Conservation (phyloP, 2,329 filamentous ascomycete genomes). For the Talaromyces sp. region DNA sequence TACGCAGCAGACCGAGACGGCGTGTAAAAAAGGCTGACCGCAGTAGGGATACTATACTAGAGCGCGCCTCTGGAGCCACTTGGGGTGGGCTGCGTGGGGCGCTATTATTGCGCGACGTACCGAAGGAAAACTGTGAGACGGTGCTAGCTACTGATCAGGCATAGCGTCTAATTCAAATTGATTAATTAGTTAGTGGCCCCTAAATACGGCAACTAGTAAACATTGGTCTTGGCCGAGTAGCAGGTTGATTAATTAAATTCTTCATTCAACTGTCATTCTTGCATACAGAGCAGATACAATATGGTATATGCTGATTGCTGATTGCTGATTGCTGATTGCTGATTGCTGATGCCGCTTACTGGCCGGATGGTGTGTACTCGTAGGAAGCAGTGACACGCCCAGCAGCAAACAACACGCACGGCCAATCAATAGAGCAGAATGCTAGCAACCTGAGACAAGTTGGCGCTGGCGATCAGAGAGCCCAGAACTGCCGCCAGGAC, state of each 20-base stretch:
- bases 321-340: not conserved
- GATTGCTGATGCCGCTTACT: not conserved
- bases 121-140: not conserved
- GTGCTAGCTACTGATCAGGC: not conserved
- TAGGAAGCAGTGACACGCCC: not conserved
- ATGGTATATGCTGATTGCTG: no score
- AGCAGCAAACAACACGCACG: not conserved
- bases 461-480: constrained; percentile 5
- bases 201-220: not conserved
- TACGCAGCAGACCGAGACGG: not conserved
- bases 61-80: not conserved
- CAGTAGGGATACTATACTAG: not conserved
- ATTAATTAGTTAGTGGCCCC: not conserved
- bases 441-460: constrained; percentile 8
- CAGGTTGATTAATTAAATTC: not conserved
- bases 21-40: not conserved
- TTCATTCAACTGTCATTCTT: not conserved
- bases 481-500: not conserved
- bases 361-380: not conserved
- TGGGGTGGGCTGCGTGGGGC: not conserved
- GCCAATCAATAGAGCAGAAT: not conserved
- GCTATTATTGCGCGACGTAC: not conserved
- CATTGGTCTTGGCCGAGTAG: not conserved
- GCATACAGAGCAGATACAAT: no score
- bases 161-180: not conserved